phyloP scores from a whole-genome alignment of 1,139 yeast species.

The Candida smagusa region DNA sequence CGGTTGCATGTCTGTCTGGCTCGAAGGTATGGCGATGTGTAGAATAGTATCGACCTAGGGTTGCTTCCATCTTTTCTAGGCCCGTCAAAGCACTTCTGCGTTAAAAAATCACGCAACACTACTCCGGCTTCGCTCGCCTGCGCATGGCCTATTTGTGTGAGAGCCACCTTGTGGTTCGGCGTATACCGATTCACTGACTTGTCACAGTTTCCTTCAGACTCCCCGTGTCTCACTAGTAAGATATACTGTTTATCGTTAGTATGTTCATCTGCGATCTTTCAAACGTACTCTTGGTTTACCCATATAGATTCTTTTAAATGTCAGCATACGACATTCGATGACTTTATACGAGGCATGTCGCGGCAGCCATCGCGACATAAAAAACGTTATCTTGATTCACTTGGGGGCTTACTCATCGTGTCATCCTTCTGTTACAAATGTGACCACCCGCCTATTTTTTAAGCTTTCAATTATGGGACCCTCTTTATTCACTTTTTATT shows the following conservation, averaged over 20 bases:
- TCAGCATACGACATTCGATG: neutral
- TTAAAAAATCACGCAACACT: slow-evolving; percentile 50
- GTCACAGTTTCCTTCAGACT: slow-evolving; percentile 84
- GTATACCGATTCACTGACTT: slow-evolving; percentile 70
- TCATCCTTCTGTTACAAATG: too few species aligned
- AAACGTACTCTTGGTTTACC: slow-evolving; percentile 58
- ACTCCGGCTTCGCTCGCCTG: slow-evolving; percentile 72
- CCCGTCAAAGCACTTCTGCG: slow-evolving; percentile 42
- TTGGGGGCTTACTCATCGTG: too few species aligned
- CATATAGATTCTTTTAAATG: slow-evolving; percentile 27
- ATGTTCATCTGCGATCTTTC: slow-evolving; percentile 1
- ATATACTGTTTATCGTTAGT: slow-evolving; percentile 48
- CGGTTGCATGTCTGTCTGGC: slow-evolving; percentile 80
- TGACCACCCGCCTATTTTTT: too few species aligned
- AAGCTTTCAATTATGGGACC: too few species aligned
- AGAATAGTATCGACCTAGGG: slow-evolving; percentile 48
- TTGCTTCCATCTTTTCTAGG: slow-evolving; percentile 13
- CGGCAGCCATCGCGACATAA: too few species aligned
- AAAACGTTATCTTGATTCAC: too few species aligned
- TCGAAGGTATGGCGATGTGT: slow-evolving; percentile 79
- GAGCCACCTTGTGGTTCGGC: slow-evolving; percentile 74
- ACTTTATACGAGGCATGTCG: neutral
- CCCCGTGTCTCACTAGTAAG: slow-evolving; percentile 83
- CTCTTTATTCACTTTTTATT: too few species aligned
- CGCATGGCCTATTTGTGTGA: slow-evolving; percentile 64